Conservation (phyloP, 176 grass and related monocot species). For the Oryza meyeriana region DNA sequence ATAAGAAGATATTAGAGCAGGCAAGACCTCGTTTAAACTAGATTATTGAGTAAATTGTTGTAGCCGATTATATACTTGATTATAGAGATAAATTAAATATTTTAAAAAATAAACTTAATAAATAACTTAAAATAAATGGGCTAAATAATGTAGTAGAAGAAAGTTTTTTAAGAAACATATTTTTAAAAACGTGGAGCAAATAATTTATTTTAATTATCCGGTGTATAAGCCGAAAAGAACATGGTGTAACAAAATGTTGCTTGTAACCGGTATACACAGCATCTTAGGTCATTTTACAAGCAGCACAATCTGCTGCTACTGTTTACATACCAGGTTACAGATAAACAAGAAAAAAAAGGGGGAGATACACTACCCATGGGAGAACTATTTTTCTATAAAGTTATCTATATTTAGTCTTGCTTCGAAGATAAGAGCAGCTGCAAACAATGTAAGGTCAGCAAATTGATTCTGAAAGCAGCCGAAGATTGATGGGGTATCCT, state of each 20-base stretch:
- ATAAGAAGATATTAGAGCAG: not conserved
- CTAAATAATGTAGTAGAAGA: no score
- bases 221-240: no score
- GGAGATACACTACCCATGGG: not conserved
- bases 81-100: no score
- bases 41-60: no score
- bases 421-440: not conserved
- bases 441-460: not conserved
- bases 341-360: not conserved
- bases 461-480: conserved; percentile 18
- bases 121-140: no score
- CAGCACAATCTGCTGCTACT: conserved; percentile 10
- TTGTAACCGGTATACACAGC: conserved; percentile 19
- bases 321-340: conserved; percentile 25
- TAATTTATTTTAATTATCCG: no score
- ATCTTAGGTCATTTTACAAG: conserved; percentile 26
- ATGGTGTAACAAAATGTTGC: conserved; percentile 21
- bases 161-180: no score
- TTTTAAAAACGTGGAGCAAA: no score
- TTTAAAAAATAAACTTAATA: no score
- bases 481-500: conserved; percentile 77
- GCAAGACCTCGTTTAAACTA: no score
- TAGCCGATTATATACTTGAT: no score
- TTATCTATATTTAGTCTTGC: conserved; percentile 27
- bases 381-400: not conserved